Percentiles rank a stretch among this genome's conserved stretches.
Conservation (phyloP, 495 filamentous ascomycete species). For the Bacidia rubella region DNA sequence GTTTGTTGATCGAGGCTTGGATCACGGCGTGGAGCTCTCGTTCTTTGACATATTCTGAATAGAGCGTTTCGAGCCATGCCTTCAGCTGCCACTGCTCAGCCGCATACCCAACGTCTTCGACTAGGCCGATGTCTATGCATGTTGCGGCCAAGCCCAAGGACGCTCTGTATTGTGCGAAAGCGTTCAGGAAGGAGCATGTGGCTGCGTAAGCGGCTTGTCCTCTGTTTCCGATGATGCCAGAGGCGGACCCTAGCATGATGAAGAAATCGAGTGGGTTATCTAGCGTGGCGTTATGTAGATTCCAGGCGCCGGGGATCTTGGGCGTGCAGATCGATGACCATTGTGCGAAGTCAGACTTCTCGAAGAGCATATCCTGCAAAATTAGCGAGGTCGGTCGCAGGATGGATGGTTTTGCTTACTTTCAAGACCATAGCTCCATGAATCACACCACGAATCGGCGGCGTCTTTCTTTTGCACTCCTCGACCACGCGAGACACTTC, state of each 20-base stretch:
- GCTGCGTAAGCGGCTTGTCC: slow-evolving; percentile 22
- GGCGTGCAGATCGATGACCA: slow-evolving; percentile 19
- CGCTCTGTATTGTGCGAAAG: slow-evolving; percentile 19
- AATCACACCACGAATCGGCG: slow-evolving; percentile 27
- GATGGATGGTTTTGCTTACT: slow-evolving; percentile 8
- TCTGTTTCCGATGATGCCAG: slow-evolving; percentile 15
- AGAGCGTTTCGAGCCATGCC: slow-evolving; percentile 14
- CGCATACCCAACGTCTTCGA: slow-evolving; percentile 39
- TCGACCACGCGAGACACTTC: slow-evolving; percentile 17
- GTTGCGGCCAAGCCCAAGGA: slow-evolving; percentile 20
- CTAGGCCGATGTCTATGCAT: slow-evolving; percentile 41
- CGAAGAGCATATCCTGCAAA: slow-evolving; percentile 18
- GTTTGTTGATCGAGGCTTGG: background rate
- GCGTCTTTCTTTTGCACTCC: slow-evolving; percentile 8
- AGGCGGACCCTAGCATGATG: slow-evolving; percentile 23
- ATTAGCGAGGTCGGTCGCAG: background rate
- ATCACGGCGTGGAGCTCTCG: slow-evolving; percentile 23
- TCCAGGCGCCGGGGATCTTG: slow-evolving; percentile 12
- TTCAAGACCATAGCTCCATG: slow-evolving; percentile 28
- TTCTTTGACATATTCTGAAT: slow-evolving; percentile 17
- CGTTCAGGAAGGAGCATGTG: slow-evolving; percentile 21
- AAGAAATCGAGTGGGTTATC: slow-evolving; percentile 23
- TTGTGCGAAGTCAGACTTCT: slow-evolving; percentile 20
- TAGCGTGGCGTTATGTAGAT: slow-evolving; percentile 11
- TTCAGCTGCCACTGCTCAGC: slow-evolving; percentile 5